Evolutionary conservation across 306 rosid species (phyloP), one percentile per base, ranked within the genome.

Genomic region (Fagus crenata): DNA sequence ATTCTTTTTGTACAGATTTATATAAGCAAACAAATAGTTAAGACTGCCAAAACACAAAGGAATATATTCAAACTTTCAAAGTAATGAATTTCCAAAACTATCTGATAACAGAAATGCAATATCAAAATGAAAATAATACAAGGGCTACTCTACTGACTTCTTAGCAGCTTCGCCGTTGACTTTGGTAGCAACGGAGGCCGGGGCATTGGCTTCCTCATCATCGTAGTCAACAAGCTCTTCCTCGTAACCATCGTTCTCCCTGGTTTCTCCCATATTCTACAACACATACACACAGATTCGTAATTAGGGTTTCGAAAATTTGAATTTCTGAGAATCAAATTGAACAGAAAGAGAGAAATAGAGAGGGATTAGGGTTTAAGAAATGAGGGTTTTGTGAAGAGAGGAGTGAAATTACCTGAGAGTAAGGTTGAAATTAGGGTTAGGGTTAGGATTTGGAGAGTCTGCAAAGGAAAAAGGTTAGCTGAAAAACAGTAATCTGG

Each of bases 201-300:
- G 97, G 14, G 91, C 96, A 79, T 92, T 90, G 76, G 92, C 98
- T 22, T 94, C 98, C 58, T 94, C 98, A 78, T 94, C 98, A 51
- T 94, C 98, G 79, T 94, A 94, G 78, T 94, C 97, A 22, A 94
- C 90, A 82, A 94, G 96, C 95, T 94, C 98, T 80, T 94, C 97
- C 80, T 94, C 98, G 75, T 92, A 94, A 12, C 85, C 88, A 73
- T 94, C 98, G 74, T 81, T 81, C 70, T 88, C 98, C 85, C 85
- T 94, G 11, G 94, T 87, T 82, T 92, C 97, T 79, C 91, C 98
- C 98, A 94, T 94, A 14, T 80, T 79, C 96, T 89, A 79, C 80
- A 77, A 42, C 60, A 9, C 18, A 74, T 5, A 6, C 68, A 54
- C n/a, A 72, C 8, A 79, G 4, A 63, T 8, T 37, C 8, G 63